A percentile compares a stretch with the other conserved stretches of the same genome.
Evolutionary conservation across 768 basidiomycete genomes (phyloP).

Genomic region (Chlorophyllum brunneum): DNA sequence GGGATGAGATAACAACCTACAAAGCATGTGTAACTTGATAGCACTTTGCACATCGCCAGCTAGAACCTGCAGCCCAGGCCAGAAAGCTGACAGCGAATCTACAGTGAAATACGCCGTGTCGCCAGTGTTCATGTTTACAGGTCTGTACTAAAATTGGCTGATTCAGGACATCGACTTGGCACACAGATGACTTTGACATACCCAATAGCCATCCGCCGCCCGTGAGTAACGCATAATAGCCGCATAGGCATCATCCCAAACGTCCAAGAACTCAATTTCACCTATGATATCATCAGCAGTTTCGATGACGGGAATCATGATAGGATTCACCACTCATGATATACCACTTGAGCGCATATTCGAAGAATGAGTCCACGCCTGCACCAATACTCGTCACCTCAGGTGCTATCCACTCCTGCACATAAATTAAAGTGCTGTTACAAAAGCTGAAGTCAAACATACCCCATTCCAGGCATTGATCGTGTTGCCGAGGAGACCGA

Average conservation of each 20-base stretch:
- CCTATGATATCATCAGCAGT: conserved; percentile 33
- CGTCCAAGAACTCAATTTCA: conserved; percentile 75
- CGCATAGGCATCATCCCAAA: conserved; percentile 81
- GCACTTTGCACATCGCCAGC: conserved; percentile 86
- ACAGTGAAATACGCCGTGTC: conserved; percentile 72
- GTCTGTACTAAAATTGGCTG: conserved; percentile 60
- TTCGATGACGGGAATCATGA: background rate
- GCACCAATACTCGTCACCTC: conserved; percentile 85
- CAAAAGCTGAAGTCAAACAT: conserved; percentile 22
- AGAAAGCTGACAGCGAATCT: conserved; percentile 96
- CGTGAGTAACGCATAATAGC: conserved; percentile 84
- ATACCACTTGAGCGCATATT: conserved; percentile 93
- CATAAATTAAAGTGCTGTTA: background rate
- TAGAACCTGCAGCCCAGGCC: conserved; percentile 93
- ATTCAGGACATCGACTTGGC: background rate
- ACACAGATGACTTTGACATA: conserved; percentile 29
- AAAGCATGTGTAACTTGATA: conserved; percentile 87
- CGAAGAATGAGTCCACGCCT: conserved; percentile 94
- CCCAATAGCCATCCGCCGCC: conserved; percentile 85
- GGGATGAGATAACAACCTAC: conserved; percentile 36
- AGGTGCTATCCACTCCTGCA: conserved; percentile 70
- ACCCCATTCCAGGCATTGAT: conserved; percentile 84
- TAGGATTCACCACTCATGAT: conserved; percentile 63
- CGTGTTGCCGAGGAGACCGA: conserved; percentile 85
- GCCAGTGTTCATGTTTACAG: conserved; percentile 76